Evolutionary conservation across 192 early-diverging fungal genomes (phyloP), one percentile per base, ranked within the genome.

Genomic region (Backusella luteola): DNA sequence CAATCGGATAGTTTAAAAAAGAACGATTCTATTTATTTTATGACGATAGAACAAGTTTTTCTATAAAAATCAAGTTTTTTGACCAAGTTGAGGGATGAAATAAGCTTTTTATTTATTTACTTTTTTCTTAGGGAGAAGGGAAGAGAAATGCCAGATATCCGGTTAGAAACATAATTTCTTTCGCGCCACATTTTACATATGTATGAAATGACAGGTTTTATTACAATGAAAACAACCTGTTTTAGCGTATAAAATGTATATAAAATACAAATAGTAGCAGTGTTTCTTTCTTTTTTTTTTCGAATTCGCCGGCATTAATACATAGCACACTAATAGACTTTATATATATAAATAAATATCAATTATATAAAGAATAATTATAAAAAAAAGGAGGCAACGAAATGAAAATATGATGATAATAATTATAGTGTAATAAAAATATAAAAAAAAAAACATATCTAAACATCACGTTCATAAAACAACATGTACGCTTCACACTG

Each of bases 401-500:
- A 29, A 63, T 63, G 26, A 29, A 63, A 23, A 59, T 59, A 26
- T 29, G 23, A 12, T 11, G 19, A 56, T 56, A 21, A 23, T 23
- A 56, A 8, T 23, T 11, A 56, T 3, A 53, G n/a, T n/a, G n/a
- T n/a, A 53, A 6, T 53, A 21, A 53, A n/a, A 53, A 53, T 53
- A 21, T 9, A 21, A 56, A 23, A 21, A 56, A 9, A 8, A 21
- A 56, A 9, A 67, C 21, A 67, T 35, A 34, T 67, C 73, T 74
- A 79, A 34, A 70, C 3, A 67, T 80, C 83, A 63, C 85, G 90
- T 79, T 94, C 93, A 74, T 93, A 94, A 71, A 93, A 90, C 5
- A 93, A 81, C 87, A 94, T 86, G 70, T 94, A 94, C 3, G 93
- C 91, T 74, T 93, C 93, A 36, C 85, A 83, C 29, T 85, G 80